A percentile compares a stretch with the other conserved stretches of the same genome.
phyloP scores from a whole-genome alignment of 2,329 filamentous ascomycete species.

The Teratosphaeria destructans region DNA sequence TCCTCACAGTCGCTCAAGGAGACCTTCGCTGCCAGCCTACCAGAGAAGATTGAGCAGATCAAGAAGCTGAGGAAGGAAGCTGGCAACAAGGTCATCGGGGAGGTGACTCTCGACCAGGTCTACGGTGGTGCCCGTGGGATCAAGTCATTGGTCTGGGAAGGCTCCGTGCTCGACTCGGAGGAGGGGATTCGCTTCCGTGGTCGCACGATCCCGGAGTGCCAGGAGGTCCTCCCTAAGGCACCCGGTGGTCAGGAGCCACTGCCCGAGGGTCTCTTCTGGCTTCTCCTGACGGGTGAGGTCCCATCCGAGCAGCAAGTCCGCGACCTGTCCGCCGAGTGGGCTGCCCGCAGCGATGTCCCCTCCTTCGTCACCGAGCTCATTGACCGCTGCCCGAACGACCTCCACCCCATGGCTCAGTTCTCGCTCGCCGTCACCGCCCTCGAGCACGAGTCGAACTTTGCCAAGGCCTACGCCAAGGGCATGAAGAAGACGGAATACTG shows the following conservation, averaged over 20 bases:
- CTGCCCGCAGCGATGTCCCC: slow-evolving; percentile 89
- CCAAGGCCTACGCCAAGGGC: slow-evolving; percentile 97
- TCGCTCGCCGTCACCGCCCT: slow-evolving; percentile 94
- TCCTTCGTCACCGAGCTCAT: slow-evolving; percentile 99
- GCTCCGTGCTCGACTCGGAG: slow-evolving; percentile 94
- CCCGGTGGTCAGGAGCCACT: slow-evolving; percentile 94
- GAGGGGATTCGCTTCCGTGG: slow-evolving; percentile 99
- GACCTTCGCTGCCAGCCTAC: slow-evolving; percentile 90
- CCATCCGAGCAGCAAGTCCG: slow-evolving; percentile 97
- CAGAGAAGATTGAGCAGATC: slow-evolving; percentile 96
- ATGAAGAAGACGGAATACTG: slow-evolving; percentile 99
- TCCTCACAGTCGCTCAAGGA: slow-evolving; percentile 78
- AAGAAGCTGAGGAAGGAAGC: slow-evolving; percentile 97
- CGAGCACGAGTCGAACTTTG: slow-evolving; percentile 94
- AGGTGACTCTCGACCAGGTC: slow-evolving; percentile 98
- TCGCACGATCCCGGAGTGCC: slow-evolving; percentile 98
- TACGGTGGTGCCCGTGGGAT: slow-evolving; percentile 98
- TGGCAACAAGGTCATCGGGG: slow-evolving; percentile 88
- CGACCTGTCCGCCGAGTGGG: slow-evolving; percentile 97
- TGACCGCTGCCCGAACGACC: slow-evolving; percentile 96
- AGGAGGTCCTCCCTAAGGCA: slow-evolving; percentile 92
- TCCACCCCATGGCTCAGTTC: slow-evolving; percentile 99
- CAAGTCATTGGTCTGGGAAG: slow-evolving; percentile 97
- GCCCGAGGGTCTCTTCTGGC: slow-evolving; percentile 99
- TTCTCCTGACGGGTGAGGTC: slow-evolving; percentile 95